These are phyloP conservation scores for Pistacia integerrima DNA, from an alignment of 345 rosid genomes.

Conservation along the genomic window DNA sequence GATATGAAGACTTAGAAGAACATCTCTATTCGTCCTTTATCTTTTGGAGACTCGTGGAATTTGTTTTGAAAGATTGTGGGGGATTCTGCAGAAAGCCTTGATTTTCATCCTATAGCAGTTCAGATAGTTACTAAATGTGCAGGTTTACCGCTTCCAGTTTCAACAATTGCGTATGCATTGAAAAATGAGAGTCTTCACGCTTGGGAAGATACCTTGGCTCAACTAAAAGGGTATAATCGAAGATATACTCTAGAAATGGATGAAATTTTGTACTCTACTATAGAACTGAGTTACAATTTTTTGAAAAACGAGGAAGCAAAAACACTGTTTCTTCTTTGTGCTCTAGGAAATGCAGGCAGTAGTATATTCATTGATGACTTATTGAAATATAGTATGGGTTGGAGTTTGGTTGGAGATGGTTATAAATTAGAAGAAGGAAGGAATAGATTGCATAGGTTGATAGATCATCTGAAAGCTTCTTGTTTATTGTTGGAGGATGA, in stretches of 20 bases:
- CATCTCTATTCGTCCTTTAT: not conserved
- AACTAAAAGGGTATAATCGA: not conserved
- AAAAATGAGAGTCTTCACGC: not conserved
- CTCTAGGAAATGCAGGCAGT: not conserved
- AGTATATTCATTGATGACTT: not conserved
- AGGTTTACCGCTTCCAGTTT: conserved; percentile 21
- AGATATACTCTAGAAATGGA: not conserved
- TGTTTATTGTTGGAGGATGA: conserved; percentile 18
- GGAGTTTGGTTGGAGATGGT: conserved; percentile 14
- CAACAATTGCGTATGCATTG: conserved; percentile 19
- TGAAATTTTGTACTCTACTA: not conserved
- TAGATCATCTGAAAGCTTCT: conserved; percentile 20
- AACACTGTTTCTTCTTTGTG: not conserved
- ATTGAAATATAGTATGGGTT: conserved; percentile 20
- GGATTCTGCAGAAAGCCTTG: not conserved
- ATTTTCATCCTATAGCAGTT: not conserved
- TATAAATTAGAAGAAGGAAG: conserved; percentile 6
- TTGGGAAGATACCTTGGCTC: conserved; percentile 15
- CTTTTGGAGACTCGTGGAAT: conserved; percentile 13
- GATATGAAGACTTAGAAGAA: conserved; percentile 17
- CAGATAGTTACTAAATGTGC: conserved; percentile 11
- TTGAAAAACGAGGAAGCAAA: not conserved
- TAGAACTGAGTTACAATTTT: not conserved
- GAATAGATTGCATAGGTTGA: not conserved
- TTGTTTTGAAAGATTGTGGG: conserved; percentile 8